Conservation (phyloP, 176 grass and related monocot species). For the Zea mays region Zm-B73-REFERENCE-NAM-5.0 NC_050105.1:85841501-85842000, state of each 20-base stretch:
- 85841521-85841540: background rate
- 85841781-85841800: background rate
- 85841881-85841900: background rate
- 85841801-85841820: background rate
- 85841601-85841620: background rate
- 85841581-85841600: background rate
- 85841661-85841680: too few species aligned
- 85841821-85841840: background rate
- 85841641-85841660: background rate
- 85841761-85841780: background rate
- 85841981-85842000: background rate
- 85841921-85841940: background rate
- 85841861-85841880: background rate
- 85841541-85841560: background rate
- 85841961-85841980: background rate
- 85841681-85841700: background rate
- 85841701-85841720: background rate
- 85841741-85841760: background rate
- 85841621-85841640: background rate
- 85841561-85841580: background rate
- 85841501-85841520: background rate
- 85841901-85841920: background rate
- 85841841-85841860: background rate
- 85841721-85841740: background rate
- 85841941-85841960: background rate